phyloP scores from a whole-genome alignment of 2,329 filamentous ascomycete species.

The Chaetomium globosum region DNA sequence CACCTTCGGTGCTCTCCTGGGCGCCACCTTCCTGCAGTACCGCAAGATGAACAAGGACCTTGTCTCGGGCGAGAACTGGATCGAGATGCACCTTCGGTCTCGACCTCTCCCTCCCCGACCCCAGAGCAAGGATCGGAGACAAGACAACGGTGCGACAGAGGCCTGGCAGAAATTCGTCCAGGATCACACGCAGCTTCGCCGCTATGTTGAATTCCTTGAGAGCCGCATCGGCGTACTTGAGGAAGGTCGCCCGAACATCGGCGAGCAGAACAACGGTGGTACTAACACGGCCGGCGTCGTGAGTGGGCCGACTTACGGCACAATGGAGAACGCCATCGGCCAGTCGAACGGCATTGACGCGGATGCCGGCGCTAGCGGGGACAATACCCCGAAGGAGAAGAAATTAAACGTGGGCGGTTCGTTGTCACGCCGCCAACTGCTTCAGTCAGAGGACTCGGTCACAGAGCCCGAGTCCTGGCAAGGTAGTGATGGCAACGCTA shows the following conservation, averaged over 20 bases:
- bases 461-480: conserved; percentile 8
- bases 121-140: conserved; percentile 19
- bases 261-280: background rate
- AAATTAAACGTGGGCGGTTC: conserved; percentile 15
- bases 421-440: conserved; percentile 24
- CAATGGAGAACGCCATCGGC: background rate
- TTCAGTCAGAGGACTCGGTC: conserved; percentile 16
- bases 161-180: conserved; percentile 36
- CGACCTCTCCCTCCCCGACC: conserved; percentile 35
- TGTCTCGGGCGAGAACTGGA: conserved; percentile 28
- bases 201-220: conserved; percentile 38
- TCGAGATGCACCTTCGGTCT: conserved; percentile 30
- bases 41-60: conserved; percentile 20
- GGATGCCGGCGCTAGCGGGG: background rate
- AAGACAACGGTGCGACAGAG: conserved; percentile 23
- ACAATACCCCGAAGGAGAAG: conserved; percentile 16
- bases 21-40: conserved; percentile 18
- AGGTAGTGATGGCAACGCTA: background rate
- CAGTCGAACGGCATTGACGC: background rate
- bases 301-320: background rate
- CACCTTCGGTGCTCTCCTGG: conserved; percentile 17
- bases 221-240: conserved; percentile 31
- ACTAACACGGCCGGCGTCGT: background rate
- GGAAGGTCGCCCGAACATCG: conserved; percentile 8
- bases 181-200: conserved; percentile 34